A percentile compares a stretch with the other conserved stretches of the same genome.
These are phyloP conservation scores for Penicillium atrosanguineum DNA, from an alignment of 495 filamentous ascomycete genomes.

Conservation along the genomic window DNA sequence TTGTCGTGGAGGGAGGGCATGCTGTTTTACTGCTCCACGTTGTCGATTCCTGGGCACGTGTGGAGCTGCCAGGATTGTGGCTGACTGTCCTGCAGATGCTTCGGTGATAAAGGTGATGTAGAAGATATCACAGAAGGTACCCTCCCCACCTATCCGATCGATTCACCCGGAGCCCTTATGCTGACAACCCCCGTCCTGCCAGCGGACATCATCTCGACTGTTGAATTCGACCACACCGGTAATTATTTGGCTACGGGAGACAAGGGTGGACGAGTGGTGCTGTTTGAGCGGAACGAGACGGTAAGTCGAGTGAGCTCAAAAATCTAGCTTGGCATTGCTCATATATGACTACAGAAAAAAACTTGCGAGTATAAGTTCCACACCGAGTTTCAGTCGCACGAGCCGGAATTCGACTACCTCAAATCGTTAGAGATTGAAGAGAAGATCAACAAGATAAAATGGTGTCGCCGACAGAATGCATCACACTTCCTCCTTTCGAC, in stretches of 20 bases:
- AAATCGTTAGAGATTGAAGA: conserved; percentile 99
- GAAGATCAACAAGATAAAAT: conserved; percentile 99
- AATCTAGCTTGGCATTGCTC: conserved; percentile 17
- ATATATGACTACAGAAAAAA: conserved; percentile 74
- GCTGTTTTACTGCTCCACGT: not conserved
- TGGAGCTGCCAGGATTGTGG: not conserved
- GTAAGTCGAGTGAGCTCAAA: conserved; percentile 40
- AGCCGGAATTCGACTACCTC: conserved; percentile 98
- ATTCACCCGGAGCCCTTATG: conserved; percentile 3
- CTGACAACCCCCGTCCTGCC: conserved; percentile 12
- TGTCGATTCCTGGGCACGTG: not conserved
- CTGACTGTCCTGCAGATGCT: conserved; percentile 66
- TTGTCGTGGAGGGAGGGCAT: not conserved
- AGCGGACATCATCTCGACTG: conserved; percentile 99
- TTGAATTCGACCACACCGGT: conserved; percentile 98
- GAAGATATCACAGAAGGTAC: conserved; percentile 99
- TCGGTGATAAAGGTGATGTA: conserved; percentile 98
- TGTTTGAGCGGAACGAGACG: conserved; percentile 97
- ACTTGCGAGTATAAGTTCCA: conserved; percentile 99
- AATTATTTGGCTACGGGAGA: conserved; percentile 98
- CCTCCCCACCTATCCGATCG: conserved; percentile 4
- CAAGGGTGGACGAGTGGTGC: conserved; percentile 92
- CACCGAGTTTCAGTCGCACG: conserved; percentile 98
- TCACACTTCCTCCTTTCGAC: conserved; percentile 98
- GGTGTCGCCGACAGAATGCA: conserved; percentile 96